Conservation (phyloP, 805 yeast genomes). For the Diddensiella santjacobensis region DNA sequence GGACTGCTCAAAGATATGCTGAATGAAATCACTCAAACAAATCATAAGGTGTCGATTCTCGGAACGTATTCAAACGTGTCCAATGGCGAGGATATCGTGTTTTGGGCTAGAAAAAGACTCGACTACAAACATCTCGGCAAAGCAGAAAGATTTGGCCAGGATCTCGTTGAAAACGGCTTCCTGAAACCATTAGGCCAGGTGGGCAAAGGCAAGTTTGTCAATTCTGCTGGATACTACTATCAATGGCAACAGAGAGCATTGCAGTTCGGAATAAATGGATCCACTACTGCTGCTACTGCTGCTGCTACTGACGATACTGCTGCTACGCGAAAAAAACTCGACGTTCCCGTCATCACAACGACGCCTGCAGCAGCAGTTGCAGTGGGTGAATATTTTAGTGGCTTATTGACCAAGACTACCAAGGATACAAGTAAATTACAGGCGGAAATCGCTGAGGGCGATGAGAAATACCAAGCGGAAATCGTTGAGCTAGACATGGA, state of each 20-base stretch:
- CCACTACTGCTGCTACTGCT: too few species aligned
- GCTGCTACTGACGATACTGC: conserved; percentile 2
- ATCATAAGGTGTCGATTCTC: conserved; percentile 62
- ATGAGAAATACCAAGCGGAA: conserved; percentile 47
- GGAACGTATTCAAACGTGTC: conserved; percentile 63
- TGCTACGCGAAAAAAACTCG: neutral
- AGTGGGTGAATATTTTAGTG: conserved; percentile 1
- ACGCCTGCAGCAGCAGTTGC: conserved; percentile 1
- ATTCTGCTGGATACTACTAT: conserved; percentile 63
- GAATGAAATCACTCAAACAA: conserved; percentile 45
- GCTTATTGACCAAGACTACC: neutral
- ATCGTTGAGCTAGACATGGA: conserved; percentile 56
- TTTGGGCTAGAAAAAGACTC: conserved; percentile 53
- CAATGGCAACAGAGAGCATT: conserved; percentile 68
- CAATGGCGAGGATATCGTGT: conserved; percentile 57
- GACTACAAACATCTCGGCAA: conserved; percentile 48
- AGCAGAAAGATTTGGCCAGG: conserved; percentile 76
- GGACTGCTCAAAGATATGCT: conserved; percentile 43
- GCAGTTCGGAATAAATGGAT: conserved; percentile 25
- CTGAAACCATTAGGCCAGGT: conserved; percentile 60
- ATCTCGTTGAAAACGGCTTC: conserved; percentile 57
- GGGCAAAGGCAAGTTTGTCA: conserved; percentile 49
- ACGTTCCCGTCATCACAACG: neutral
- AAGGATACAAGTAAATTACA: conserved; percentile 14
- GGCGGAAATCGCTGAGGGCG: conserved; percentile 49